Percentiles rank a stretch among this genome's conserved stretches.
Conservation (phyloP, 2,329 filamentous ascomycete genomes). For the Aspergillus sclerotialis region DNA sequence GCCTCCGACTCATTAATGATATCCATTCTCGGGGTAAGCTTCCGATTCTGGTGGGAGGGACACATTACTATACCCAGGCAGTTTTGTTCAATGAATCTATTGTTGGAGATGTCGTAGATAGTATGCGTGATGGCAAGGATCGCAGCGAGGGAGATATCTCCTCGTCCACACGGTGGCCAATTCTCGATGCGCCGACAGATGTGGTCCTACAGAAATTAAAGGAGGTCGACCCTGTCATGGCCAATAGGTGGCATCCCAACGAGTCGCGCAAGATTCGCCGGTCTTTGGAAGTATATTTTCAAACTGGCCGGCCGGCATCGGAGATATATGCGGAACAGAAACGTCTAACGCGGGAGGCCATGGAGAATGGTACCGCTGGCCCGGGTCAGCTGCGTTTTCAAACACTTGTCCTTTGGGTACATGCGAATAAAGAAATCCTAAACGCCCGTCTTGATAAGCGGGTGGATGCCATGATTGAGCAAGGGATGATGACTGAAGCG, state of each 20-base stretch:
- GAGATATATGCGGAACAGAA: conserved; percentile 80
- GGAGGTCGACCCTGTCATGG: conserved; percentile 84
- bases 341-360: conserved; percentile 16
- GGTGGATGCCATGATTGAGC: conserved; percentile 74
- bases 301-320: conserved; percentile 73
- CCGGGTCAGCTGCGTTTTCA: conserved; percentile 41
- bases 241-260: conserved; percentile 85
- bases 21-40: conserved; percentile 72
- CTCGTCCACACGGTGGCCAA: conserved; percentile 50
- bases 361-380: conserved; percentile 13
- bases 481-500: conserved; percentile 59
- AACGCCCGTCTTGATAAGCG: conserved; percentile 65
- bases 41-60: conserved; percentile 88
- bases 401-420: conserved; percentile 78
- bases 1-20: conserved; percentile 62
- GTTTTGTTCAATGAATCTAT: conserved; percentile 73
- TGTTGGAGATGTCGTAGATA: conserved; percentile 34
- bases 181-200: conserved; percentile 65
- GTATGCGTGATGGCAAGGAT: conserved; percentile 19
- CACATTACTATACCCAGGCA: conserved; percentile 89
- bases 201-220: conserved; percentile 64
- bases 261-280: conserved; percentile 83
- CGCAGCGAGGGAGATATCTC: conserved; percentile 8
- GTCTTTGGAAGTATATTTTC: conserved; percentile 82
- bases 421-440: conserved; percentile 63